phyloP scores from a whole-genome alignment of 495 filamentous ascomycete species.

The Usnea hakonensis region DNA sequence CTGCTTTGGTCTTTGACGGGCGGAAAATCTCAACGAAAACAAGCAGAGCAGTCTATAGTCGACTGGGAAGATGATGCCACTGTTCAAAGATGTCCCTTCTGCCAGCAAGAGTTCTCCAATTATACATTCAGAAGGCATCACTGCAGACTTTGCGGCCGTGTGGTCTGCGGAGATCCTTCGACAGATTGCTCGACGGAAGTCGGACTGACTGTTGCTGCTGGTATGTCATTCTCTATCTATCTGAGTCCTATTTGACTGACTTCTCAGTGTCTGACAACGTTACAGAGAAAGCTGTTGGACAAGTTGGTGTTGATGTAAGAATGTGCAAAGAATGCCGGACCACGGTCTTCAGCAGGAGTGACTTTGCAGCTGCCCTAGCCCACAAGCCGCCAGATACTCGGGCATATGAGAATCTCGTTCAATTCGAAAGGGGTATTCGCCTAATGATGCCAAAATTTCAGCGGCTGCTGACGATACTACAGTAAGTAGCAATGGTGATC shows the following conservation, averaged over 20 bases:
- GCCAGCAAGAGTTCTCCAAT: constrained; percentile 83
- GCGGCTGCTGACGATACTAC: constrained; percentile 59
- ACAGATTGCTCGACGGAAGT: constrained; percentile 84
- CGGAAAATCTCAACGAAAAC: constrained; percentile 60
- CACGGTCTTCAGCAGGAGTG: constrained; percentile 75
- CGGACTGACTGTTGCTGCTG: constrained; percentile 62
- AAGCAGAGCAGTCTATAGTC: constrained; percentile 83
- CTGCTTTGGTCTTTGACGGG: constrained; percentile 52
- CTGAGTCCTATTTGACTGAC: constrained; percentile 10
- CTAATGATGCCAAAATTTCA: constrained; percentile 83
- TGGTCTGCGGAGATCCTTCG: constrained; percentile 79
- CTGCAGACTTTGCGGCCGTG: constrained; percentile 83
- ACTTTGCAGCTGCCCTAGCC: constrained; percentile 64
- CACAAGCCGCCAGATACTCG: constrained; percentile 67
- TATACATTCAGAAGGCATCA: constrained; percentile 90
- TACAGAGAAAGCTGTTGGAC: constrained; percentile 26
- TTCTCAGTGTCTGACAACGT: constrained; percentile 16
- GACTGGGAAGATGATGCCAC: constrained; percentile 88
- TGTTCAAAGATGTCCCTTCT: constrained; percentile 80
- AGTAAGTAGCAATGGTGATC: constrained; percentile 35
- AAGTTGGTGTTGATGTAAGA: constrained; percentile 69
- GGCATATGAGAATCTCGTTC: constrained; percentile 76
- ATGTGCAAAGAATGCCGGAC: constrained; percentile 86
- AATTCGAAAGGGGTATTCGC: constrained; percentile 85
- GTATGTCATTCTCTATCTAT: constrained; percentile 43